Conservation (phyloP, 257 asterid species). For the Solanum infundibuliforme region DNA sequence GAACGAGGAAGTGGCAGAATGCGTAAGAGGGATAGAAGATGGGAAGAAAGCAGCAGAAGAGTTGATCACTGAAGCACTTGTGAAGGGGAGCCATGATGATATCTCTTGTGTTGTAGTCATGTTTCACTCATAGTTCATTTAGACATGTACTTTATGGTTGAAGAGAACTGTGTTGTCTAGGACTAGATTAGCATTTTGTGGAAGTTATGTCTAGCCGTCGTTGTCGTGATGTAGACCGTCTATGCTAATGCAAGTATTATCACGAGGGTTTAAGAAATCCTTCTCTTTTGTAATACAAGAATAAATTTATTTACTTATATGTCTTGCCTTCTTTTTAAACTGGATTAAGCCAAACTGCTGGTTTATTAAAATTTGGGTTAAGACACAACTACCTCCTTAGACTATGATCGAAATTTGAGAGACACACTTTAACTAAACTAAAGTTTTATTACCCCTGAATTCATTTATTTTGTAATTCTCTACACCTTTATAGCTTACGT, state of each 20-base stretch:
- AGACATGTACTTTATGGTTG: neutral
- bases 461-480: too few species aligned
- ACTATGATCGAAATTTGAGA: too few species aligned
- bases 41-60: constrained; percentile 25
- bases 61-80: constrained; percentile 28
- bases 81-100: constrained; percentile 31
- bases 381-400: too few species aligned
- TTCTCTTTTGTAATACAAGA: too few species aligned
- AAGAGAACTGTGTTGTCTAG: neutral
- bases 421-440: too few species aligned
- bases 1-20: constrained; percentile 27
- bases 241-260: too few species aligned
- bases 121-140: constrained; percentile 2
- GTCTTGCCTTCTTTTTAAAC: neutral
- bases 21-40: constrained; percentile 11
- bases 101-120: constrained; percentile 31
- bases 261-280: too few species aligned
- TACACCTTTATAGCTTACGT: too few species aligned
- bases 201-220: neutral
- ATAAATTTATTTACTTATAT: too few species aligned
- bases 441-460: fast-evolving
- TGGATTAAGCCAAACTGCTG: neutral
- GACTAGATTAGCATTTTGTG: neutral
- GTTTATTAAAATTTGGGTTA: too few species aligned
- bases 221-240: too few species aligned